phyloP scores from a whole-genome alignment of 352 stramenopile species.

The Phytophthora sansomeana region DNA sequence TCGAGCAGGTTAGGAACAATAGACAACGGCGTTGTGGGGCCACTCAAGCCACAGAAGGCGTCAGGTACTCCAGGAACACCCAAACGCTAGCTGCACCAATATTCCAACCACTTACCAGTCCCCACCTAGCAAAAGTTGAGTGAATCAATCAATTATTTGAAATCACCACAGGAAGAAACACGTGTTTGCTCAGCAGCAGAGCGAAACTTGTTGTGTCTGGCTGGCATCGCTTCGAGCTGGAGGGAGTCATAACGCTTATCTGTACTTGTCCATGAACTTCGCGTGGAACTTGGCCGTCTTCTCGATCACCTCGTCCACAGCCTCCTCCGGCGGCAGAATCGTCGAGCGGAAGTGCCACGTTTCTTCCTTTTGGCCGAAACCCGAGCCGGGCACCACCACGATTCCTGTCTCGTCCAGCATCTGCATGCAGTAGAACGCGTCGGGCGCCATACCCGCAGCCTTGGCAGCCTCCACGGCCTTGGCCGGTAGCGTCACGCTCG shows the following conservation, averaged over 20 bases:
- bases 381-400: slow-evolving; percentile 97
- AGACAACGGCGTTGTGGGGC: slow-evolving; percentile 30
- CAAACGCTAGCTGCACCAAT: slow-evolving; percentile 32
- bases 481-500: slow-evolving; percentile 91
- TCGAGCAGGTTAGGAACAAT: slow-evolving; percentile 46
- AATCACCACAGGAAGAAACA: slow-evolving; percentile 4
- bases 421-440: slow-evolving; percentile 97
- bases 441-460: slow-evolving; percentile 80
- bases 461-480: slow-evolving; percentile 89
- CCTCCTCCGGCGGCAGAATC: slow-evolving; percentile 97
- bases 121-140: slow-evolving; percentile 6
- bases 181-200: background rate
- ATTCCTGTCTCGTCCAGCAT: slow-evolving; percentile 98
- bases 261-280: slow-evolving; percentile 95
- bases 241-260: slow-evolving; percentile 31
- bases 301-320: slow-evolving; percentile 95
- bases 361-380: slow-evolving; percentile 96
- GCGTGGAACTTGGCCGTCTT: slow-evolving; percentile 95
- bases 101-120: slow-evolving; percentile 17
- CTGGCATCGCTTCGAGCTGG: too few relatives aligned
- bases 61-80: slow-evolving; percentile 25
- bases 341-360: slow-evolving; percentile 99
- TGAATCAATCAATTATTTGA: slow-evolving; percentile 19
- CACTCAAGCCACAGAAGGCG: slow-evolving; percentile 34
- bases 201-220: too few relatives aligned